These are phyloP conservation scores for Pseudogymnoascus sp. DNA, from an alignment of 2,329 filamentous ascomycete genomes.

Conservation along the genomic window DNA sequence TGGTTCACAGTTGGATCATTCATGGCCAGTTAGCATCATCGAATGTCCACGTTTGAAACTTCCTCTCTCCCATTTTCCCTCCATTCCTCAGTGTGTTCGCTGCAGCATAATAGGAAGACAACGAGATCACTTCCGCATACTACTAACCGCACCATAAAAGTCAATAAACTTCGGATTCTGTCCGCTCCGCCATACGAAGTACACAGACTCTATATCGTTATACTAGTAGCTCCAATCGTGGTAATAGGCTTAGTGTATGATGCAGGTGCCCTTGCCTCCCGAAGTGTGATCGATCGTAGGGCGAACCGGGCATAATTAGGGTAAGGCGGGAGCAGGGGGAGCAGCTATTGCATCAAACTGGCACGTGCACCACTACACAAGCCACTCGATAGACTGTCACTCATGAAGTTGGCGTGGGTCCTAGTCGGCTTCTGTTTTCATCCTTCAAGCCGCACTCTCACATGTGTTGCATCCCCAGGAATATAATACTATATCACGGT, in stretches of 20 bases:
- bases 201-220: not conserved
- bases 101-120: not conserved
- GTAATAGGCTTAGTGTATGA: not conserved
- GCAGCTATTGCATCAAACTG: not conserved
- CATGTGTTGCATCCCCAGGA: not conserved
- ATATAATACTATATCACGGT: not conserved
- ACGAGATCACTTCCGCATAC: not conserved
- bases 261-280: not conserved
- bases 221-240: not conserved
- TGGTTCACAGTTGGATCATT: not conserved
- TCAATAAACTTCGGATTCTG: not conserved
- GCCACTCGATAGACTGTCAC: not conserved
- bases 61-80: not conserved
- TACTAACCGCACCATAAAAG: not conserved
- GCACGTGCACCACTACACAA: not conserved
- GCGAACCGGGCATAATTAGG: not conserved
- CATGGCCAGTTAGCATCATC: not conserved
- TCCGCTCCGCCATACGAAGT: not conserved
- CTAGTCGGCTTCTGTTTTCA: not conserved
- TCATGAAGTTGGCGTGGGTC: not conserved
- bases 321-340: not conserved
- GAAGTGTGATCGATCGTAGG: not conserved
- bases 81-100: not conserved
- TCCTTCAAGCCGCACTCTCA: not conserved
- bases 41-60: not conserved